phyloP scores from a whole-genome alignment of 73 alveolate species.

The Tetrahymena elliotti region DNA sequence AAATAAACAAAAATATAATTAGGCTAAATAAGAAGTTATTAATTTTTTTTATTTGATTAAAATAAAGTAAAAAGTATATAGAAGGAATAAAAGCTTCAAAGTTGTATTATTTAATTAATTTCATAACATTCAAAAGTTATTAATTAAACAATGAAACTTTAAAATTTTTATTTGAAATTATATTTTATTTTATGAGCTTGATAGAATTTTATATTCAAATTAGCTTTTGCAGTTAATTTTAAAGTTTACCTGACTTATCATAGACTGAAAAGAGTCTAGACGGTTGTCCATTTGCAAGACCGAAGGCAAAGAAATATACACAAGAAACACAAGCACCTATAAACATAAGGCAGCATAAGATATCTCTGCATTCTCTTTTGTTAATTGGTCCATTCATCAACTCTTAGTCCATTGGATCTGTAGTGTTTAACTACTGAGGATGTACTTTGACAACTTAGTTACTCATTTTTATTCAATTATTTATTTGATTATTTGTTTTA shows the following conservation, averaged over 20 bases:
- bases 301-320: slow-evolving; percentile 10
- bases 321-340: slow-evolving; percentile 56
- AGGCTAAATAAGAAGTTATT: not conserved
- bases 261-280: slow-evolving; percentile 22
- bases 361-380: slow-evolving; percentile 85
- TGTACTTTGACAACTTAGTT: not conserved
- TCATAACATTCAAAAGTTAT: too few species aligned
- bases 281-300: slow-evolving; percentile 25
- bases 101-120: too few species aligned
- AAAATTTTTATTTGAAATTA: too few species aligned
- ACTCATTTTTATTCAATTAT: not conserved
- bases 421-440: not conserved
- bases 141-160: not conserved
- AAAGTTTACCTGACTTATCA: slow-evolving; percentile 19
- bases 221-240: too few species aligned
- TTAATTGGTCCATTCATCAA: slow-evolving; percentile 88
- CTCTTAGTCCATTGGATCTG: slow-evolving; percentile 19
- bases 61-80: not conserved
- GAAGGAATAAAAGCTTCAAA: too few species aligned
- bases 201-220: too few species aligned
- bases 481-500: too few species aligned
- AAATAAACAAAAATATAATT: not conserved
- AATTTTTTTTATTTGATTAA: not conserved
- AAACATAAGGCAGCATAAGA: slow-evolving; percentile 79
- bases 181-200: too few species aligned